Percentiles rank a stretch among this genome's conserved stretches.
Evolutionary conservation across 257 asterid species (phyloP).

Genomic region (Solanum lycopersicoides): DNA sequence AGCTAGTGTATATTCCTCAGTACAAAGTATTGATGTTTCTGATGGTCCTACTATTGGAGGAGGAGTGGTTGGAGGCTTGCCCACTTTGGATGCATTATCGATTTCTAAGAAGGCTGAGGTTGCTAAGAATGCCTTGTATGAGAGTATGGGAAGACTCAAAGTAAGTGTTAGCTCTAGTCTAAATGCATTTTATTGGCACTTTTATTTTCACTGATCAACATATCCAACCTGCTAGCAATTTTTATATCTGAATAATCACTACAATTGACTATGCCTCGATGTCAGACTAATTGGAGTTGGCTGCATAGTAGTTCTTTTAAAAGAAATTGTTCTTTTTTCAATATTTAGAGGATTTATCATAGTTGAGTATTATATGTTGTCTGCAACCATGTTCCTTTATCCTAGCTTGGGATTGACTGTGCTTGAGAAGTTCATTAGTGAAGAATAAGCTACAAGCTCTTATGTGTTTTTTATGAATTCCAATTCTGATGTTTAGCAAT

Average conservation of each 20-base stretch:
- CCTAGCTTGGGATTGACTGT: not conserved
- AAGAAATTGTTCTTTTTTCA: not conserved
- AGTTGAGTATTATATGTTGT: not conserved
- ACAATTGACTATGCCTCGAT: not conserved
- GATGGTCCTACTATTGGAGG: conserved; percentile 31
- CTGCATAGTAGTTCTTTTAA: not conserved
- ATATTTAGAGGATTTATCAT: not conserved
- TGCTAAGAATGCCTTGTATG: conserved; percentile 63
- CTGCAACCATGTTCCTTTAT: not conserved
- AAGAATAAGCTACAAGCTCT: not conserved
- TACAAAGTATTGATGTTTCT: conserved; percentile 17
- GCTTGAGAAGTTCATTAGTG: not conserved
- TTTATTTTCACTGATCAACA: not conserved
- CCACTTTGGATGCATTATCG: conserved; percentile 41
- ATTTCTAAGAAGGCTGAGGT: conserved; percentile 72
- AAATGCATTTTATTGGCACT: not conserved
- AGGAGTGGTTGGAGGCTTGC: conserved; percentile 38
- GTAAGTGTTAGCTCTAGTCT: conserved; percentile 16
- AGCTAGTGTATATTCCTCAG: conserved; percentile 28
- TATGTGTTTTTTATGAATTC: not conserved
- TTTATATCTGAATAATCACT: not conserved
- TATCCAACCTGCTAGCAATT: not conserved
- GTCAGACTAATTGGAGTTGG: not conserved
- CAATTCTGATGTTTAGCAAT: not conserved
- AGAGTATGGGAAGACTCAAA: conserved; percentile 57